Evolutionary conservation across 345 rosid species (phyloP), one percentile per base, ranked within the genome.

Genomic region (Moricandia arvensis): DNA sequence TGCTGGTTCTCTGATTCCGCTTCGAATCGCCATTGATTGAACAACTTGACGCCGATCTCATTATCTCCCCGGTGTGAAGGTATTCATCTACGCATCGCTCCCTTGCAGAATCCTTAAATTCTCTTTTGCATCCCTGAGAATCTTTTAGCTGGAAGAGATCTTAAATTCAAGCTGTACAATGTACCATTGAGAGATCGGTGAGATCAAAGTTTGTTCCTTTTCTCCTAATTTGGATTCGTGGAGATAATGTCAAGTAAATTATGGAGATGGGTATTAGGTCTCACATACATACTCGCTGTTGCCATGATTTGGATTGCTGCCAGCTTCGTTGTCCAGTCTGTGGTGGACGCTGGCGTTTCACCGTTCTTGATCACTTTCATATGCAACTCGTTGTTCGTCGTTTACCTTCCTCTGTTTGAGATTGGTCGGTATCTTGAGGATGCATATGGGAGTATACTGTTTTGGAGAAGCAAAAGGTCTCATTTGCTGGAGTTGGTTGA

Each of bases 351-450:
- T 6, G 51, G 51, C 51, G 51, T 43, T 13, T 43, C 51, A 0
- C 51, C 51, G 0, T 43, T 43, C 51, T 43, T 43, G 59, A 81
- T 95, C 74, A 89, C 99, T 8, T 91, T 89, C 80, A 95, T 95
- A 66, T 95, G 99, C 83, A 95, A 95, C 80, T 91, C 99, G 0
- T 74, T 95, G 80, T 91, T 95, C 79, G 77, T 95, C 29, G 61
- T 95, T 27, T 95, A 95, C 79, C 83, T 95, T 63, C 99, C 99
- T 8, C 68, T 91, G 13, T 91, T 85, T 61, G 99, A 91, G 75
- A 75, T 86, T 0, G 88, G 88, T 49, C 87, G 91, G 0, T 86
- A 85, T 59, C 54, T 95, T 9, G 97, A 86, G 85, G 96, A 91
- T 82, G 80, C 77, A 1, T 87, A 82, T 72, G 96, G 90, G 11